Evolutionary conservation across 2,329 filamentous ascomycete species (phyloP).

Genomic region (Exophiala dermatitidis): DNA sequence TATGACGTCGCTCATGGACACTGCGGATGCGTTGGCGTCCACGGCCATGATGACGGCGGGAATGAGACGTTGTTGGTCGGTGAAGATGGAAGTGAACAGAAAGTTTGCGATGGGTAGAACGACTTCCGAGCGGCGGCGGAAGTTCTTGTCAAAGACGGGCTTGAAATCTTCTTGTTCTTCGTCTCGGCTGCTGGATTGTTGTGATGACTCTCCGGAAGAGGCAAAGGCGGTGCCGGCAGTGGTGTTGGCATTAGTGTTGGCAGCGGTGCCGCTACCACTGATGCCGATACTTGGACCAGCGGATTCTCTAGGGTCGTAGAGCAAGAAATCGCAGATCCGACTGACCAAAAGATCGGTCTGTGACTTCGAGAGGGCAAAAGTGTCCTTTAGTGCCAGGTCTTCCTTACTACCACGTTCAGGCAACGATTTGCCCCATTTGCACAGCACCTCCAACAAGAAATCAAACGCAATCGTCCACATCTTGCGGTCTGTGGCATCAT

Average conservation of each 20-base stretch:
- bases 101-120: constrained; percentile 53
- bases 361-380: constrained; percentile 59
- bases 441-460: constrained; percentile 68
- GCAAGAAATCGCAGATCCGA: constrained; percentile 70
- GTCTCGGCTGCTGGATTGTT: not conserved
- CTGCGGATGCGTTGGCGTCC: constrained; percentile 71
- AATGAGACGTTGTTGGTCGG: constrained; percentile 72
- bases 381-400: constrained; percentile 59
- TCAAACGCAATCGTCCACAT: constrained; percentile 66
- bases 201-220: no score
- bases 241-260: no score
- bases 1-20: constrained; percentile 79
- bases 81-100: constrained; percentile 78
- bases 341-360: constrained; percentile 68
- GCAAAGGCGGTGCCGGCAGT: not conserved
- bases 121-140: constrained; percentile 27
- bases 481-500: constrained; percentile 40
- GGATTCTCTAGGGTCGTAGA: constrained; percentile 51
- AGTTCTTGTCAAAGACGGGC: constrained; percentile 32
- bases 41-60: constrained; percentile 77
- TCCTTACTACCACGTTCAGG: constrained; percentile 73
- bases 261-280: no score
- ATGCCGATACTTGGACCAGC: not conserved
- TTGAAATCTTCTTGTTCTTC: constrained; percentile 30
- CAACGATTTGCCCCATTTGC: constrained; percentile 48